Evolutionary conservation across 1,284 basidiomycete species (phyloP).

Genomic region (Cerioporus squamosus): DNA sequence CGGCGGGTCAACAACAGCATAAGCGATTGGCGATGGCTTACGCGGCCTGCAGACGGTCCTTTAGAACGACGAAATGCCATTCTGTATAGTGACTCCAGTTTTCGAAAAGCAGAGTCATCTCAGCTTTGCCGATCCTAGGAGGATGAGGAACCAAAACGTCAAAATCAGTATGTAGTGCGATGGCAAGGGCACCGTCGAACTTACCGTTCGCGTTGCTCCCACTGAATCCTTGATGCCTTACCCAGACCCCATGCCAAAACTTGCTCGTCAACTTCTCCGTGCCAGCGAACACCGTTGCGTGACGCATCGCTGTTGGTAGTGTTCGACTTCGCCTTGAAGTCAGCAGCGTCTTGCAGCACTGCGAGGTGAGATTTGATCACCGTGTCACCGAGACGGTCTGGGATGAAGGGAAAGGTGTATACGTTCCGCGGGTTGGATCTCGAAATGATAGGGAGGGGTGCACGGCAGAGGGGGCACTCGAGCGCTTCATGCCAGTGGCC

Average conservation of each 20-base stretch:
- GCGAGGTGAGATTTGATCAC: slow-evolving; percentile 53
- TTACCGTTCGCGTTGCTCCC: slow-evolving; percentile 22
- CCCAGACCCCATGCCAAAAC: slow-evolving; percentile 19
- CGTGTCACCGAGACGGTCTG: slow-evolving; percentile 57
- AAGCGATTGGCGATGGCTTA: not conserved
- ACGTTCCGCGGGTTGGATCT: slow-evolving; percentile 44
- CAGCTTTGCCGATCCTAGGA: slow-evolving; percentile 18
- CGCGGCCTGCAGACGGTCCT: slow-evolving; percentile 16
- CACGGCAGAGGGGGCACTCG: slow-evolving; percentile 71
- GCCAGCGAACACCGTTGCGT: not conserved
- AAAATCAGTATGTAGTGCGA: not conserved
- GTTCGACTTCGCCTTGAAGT: not conserved
- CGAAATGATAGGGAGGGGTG: slow-evolving; percentile 50
- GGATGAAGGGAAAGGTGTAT: slow-evolving; percentile 62
- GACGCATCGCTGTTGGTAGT: not conserved
- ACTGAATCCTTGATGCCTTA: slow-evolving; percentile 18
- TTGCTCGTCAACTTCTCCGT: slow-evolving; percentile 4
- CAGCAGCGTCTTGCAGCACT: slow-evolving; percentile 35
- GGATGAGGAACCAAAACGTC: too few relatives aligned
- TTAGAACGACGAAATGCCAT: slow-evolving; percentile 19
- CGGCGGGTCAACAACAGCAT: too few relatives aligned
- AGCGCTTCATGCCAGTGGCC: slow-evolving; percentile 68
- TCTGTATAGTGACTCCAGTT: slow-evolving; percentile 18
- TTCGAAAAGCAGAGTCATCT: slow-evolving; percentile 20
- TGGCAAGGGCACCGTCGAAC: not conserved